Evolutionary conservation across 179 eudicot species (phyloP), one percentile per base, ranked within the genome.

Genomic region (Beta corolliflora): DNA sequence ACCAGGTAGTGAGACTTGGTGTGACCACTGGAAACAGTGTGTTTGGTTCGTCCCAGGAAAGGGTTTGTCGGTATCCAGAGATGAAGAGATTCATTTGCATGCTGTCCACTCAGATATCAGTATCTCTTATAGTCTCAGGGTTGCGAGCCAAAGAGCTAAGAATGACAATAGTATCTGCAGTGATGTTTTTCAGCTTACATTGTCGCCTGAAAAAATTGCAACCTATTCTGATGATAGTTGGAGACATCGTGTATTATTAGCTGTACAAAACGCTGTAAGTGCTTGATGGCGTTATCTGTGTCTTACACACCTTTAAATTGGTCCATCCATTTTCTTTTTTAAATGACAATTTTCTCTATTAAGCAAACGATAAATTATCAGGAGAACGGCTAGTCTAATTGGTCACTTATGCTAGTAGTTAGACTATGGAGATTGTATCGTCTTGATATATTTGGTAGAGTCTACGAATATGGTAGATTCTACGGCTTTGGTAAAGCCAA

Each of bases 21-120:
- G 98, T 88, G 97, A 94, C 84, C 98, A 94, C 71, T 94, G 98
- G 98, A 94, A 94, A 83, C 98, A 94, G 79, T 91, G 92, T 84
- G 92, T 90, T 52, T 91, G 92, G 92, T 93, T 95, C 71, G 81
- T 88, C 77, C 94, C 93, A 72, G 89, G 88, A 54, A 83, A 84
- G 76, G 96, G 97, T 52, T 77, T 88, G 61, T 61, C 83, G 2
- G 84, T 95, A 68, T 84, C 88, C 60, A 91, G 88, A 81, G 92
- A 85, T 73, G 90, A 93, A 84, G 85, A 89, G 74, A 81, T 95
- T 76, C 86, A 81, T 53, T 85, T 93, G 59, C 87, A 77, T 84
- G 98, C 97, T 79, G 68, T 66, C 76, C 98, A 95, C 85, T 86
- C 87, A 56, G 95, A 91, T 68, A 93, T 87, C 72, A 92, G 87